A percentile compares a stretch with the other conserved stretches of the same genome.
phyloP scores from a whole-genome alignment of 75 land plant species.

The Larix kaempferi region DNA sequence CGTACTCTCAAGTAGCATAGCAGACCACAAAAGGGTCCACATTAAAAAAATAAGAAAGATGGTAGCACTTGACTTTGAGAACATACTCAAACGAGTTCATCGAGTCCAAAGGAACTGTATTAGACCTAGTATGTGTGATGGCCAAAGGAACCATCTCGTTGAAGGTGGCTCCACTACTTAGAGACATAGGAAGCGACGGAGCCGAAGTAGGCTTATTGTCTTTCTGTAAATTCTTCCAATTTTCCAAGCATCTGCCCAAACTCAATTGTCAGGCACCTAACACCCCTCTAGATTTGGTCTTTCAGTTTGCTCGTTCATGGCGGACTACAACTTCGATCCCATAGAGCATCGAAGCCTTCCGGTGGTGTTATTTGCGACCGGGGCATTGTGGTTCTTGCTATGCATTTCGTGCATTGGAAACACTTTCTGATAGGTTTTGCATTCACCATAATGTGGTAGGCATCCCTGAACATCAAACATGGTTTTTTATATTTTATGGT shows the following conservation, averaged over 20 bases:
- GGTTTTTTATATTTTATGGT: background rate
- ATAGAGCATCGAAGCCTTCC: too few relatives aligned
- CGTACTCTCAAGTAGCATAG: too few relatives aligned
- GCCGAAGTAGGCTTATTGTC: background rate
- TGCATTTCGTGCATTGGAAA: conserved; percentile 97
- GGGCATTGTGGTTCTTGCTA: conserved; percentile 99
- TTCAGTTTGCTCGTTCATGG: too few relatives aligned
- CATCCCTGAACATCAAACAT: background rate
- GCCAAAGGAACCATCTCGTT: background rate
- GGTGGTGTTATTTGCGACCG: conserved; percentile 11
- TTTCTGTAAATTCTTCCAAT: background rate
- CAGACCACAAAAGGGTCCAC: too few relatives aligned
- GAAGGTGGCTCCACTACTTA: background rate
- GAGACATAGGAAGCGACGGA: background rate
- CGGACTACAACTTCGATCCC: too few relatives aligned
- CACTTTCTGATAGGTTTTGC: conserved; percentile 92
- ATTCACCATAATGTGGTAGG: conserved; percentile 72
- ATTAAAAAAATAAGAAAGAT: too few relatives aligned
- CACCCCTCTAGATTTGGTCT: too few relatives aligned
- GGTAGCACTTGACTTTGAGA: too few relatives aligned
- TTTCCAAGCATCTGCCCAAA: background rate
- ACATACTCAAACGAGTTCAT: too few relatives aligned
- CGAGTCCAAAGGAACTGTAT: too few relatives aligned
- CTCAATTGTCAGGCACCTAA: background rate
- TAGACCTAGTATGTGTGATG: background rate